Base-by-base conservation (phyloP, 2,329 filamentous ascomycete species). In the Beauveria bassiana region DNA sequence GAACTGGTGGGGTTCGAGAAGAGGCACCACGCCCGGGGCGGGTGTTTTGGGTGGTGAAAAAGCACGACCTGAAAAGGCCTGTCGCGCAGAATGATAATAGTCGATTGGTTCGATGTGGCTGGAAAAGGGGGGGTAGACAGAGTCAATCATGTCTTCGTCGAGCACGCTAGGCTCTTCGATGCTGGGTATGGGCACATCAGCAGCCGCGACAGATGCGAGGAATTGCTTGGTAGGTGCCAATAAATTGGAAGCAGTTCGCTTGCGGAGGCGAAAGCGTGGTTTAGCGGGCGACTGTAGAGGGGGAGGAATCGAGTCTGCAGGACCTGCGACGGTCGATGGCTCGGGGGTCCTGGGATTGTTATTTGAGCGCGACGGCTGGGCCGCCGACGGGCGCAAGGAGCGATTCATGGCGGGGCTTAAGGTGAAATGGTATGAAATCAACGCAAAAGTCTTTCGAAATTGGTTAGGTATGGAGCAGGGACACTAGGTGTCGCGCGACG, bases 131-230 rank as follows among this genome's bases (percentile, higher is more conserved):
- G 57, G 57, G 58, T 71, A 73, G 28, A 70, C 62, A 43, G 70
- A 68, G 63, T 75, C 73, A 42, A 72, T 68, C 76, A 80, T 79
- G 47, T 78, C 75, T 65, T 77, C 75, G 66, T 81, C 77, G 45
- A 73, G 66, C 26, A 74, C 71, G 46, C 78, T 75, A 56, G 82
- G 79, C 64, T 82, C 77, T 71, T 88, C 85, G 61, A 88, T 86
- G 70, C 84, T 87, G 16, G 84, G 85, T 57, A 88, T 81, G 26
- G 85, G 83, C 4, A 86, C 75, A 69, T 88, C 85, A 63, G 84
- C 85, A 20, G 84, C 84, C 50, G 83, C 85, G 62, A 88, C 85
- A 4, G 84, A 87, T 3, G 84, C 85, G n/a, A 88, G 79, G 68
- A 88, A 88, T 56, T 87, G 83, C 68, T 86, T 78, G 1, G 85